Conservation (phyloP, 2,329 filamentous ascomycete species). For the Penicillium paneum region DNA sequence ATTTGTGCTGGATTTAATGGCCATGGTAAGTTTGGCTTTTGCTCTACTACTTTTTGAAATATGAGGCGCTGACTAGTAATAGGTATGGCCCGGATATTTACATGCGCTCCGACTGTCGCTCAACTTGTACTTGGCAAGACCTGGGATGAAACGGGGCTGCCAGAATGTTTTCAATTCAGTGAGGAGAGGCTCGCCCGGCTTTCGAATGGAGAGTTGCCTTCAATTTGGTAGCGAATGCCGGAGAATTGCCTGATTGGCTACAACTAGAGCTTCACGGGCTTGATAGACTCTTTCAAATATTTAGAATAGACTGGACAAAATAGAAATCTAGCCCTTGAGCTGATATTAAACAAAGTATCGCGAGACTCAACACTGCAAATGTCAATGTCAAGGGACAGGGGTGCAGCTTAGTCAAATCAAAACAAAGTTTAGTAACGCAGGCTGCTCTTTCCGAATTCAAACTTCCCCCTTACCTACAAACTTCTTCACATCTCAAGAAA, state of each 20-base stretch:
- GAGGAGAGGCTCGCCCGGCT: constrained; percentile 23
- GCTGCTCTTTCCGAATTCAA: not conserved
- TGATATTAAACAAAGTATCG: no score
- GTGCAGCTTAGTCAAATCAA: not conserved
- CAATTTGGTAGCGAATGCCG: constrained; percentile 16
- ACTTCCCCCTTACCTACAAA: not conserved
- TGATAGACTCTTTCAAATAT: no score
- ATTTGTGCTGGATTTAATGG: constrained; percentile 53
- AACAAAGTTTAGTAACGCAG: not conserved
- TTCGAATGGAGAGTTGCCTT: constrained; percentile 14
- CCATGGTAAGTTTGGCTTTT: constrained; percentile 33
- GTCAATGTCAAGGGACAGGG: no score
- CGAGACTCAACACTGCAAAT: no score
- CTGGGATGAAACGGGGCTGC: constrained; percentile 41
- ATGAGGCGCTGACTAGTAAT: not conserved
- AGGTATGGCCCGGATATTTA: constrained; percentile 48
- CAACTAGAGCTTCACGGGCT: no score
- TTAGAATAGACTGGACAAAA: no score
- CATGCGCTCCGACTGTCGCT: constrained; percentile 45
- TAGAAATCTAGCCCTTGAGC: no score
- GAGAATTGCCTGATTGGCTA: no score
- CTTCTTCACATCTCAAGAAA: not conserved
- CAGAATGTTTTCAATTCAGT: constrained; percentile 38
- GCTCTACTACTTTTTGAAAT: not conserved
- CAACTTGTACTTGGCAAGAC: constrained; percentile 41